Evolutionary conservation across 768 basidiomycete species (phyloP), one percentile per base, ranked within the genome.

Genomic region (Mycena olivaceomarginata): DNA sequence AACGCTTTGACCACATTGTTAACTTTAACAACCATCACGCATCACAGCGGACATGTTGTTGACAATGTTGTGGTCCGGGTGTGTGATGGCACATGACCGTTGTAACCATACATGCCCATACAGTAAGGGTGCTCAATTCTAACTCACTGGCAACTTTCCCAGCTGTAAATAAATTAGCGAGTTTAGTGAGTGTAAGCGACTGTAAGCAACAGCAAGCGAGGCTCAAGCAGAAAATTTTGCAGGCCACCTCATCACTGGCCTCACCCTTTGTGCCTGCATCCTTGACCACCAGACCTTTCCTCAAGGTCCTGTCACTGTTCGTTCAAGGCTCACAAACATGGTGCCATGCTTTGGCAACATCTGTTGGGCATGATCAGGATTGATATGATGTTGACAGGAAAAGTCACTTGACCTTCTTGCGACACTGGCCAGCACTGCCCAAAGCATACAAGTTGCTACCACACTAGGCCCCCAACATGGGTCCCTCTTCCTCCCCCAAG

Each of bases 361-460:
- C 46, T 5, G 2, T 57, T 57, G 53, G 56, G 67, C 67, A 53
- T 25, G 53, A 68, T 57, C n/a, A n/a, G n/a, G n/a, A n/a, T n/a
- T n/a, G n/a, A n/a, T n/a, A 31, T 68, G 53, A 68, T n/a, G 53
- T 51, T 31, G 15, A 57, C 18, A 2, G 8, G n/a, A n/a, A n/a
- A n/a, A n/a, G 5, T 8, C 51, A 5, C 13, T 51, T 53, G 11
- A 68, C 67, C 67, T 68, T 16, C 67, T 56, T 68, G 67, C 67
- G 53, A 68, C 53, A 40, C 67, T 68, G n/a, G 67, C 67, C 40
- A 56, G 67, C 51, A 15, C 67, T 43, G 67, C 40, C 18, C 31
- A 39, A 67, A n/a, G 37, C 66, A 51, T 67, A 31, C 67, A 37
- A 56, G 39, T 40, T 40, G 41, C 25, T 40, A 41, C 67, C 16